Evolutionary conservation across 257 asterid genomes (phyloP).

Genomic region (Linaria vulgaris): DNA sequence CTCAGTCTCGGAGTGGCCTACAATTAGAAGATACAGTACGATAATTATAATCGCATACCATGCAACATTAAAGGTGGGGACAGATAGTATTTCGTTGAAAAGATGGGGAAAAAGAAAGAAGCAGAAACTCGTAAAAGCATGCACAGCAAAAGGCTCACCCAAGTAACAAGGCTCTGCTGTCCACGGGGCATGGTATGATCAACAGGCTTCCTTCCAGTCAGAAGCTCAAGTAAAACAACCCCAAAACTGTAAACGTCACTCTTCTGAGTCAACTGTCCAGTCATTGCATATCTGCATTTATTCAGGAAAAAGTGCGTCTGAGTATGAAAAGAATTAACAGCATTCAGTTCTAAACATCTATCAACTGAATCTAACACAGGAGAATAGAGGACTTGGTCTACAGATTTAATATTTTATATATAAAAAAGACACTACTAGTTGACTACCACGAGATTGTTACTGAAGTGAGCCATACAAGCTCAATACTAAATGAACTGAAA

Average conservation of each 20-base stretch:
- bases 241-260: constrained; percentile 67
- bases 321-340: neutral
- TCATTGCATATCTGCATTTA: constrained; percentile 80
- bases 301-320: constrained; percentile 7
- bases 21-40: constrained; percentile 14
- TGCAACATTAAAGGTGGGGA: neutral
- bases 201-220: constrained; percentile 45
- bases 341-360: neutral
- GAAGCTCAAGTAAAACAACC: constrained; percentile 40
- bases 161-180: constrained; percentile 89
- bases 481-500: no score
- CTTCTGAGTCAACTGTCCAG: constrained; percentile 91
- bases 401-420: no score
- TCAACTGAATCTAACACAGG: neutral
- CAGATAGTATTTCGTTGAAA: neutral
- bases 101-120: neutral
- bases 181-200: constrained; percentile 65
- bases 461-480: no score
- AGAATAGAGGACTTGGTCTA: neutral
- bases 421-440: no score
- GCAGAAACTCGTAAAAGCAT: constrained; percentile 10
- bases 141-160: constrained; percentile 50
- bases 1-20: constrained; percentile 52
- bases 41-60: neutral
- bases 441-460: no score